Evolutionary conservation across 2,329 filamentous ascomycete genomes (phyloP), one percentile per base, ranked within the genome.

Genomic region (Teratosphaeriaceae sp.): DNA sequence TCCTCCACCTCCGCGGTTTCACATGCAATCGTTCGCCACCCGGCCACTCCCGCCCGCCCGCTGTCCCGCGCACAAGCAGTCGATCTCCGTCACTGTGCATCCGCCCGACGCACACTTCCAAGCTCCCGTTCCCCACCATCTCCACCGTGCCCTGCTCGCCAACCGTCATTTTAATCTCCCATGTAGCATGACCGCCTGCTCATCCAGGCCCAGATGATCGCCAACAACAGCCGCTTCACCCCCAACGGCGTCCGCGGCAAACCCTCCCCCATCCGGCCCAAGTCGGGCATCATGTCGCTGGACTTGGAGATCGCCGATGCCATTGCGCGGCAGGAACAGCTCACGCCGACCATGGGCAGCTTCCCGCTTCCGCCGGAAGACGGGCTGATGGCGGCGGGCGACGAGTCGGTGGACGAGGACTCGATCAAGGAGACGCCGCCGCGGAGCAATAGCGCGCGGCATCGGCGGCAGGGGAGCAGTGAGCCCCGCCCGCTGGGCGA

Each of bases 361-460:
- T 53, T 64, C 15, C 65, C 64, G 46, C 57, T 33, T 56, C 34
- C 48, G 40, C 61, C 52, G 42, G 63, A 46, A 50, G 60, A 60
- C 47, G 41, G 27, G 48, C 16, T 40, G 47, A 36, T 38, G 46
- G 12, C n/a, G 37, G 52, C 34, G 46, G 53, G 52, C 33, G 45
- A 47, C 34, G 44, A 38, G 15, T 22, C 19, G 12, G 21, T 56
- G 30, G 48, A 56, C 44, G 57, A 59, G 37, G 52, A 54, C 23
- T 35, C 51, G 3, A 58, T 65, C 56, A 65, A 65, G 45, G 62
- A 65, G 42, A 54, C 59, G 1, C 62, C 62, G 4, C 60, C 61
- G 2, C 51, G 56, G 30, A 38, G 18, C 12, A 13, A 16, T 11
- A 38, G 35, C 23, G 20, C 8, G 35, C 19, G n/a, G 12, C 18